Evolutionary conservation across 805 yeast genomes (phyloP), one percentile per base, ranked within the genome.

Genomic region (Candida morakotiae): DNA sequence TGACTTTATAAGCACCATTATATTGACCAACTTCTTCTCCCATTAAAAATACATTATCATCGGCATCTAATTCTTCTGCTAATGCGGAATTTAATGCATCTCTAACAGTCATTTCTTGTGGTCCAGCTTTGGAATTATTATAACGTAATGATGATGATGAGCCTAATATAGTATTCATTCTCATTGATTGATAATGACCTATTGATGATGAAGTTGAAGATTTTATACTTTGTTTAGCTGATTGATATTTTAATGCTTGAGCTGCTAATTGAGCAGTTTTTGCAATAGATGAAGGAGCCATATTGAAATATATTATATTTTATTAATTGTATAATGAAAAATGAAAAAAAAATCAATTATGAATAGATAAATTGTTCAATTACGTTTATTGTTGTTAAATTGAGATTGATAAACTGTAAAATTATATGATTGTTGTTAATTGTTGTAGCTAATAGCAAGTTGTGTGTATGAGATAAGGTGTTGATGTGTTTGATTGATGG

Each of bases 21-120:
- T 93, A 93, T 67, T 91, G 98, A 31, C 96, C 98, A 48, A 93
- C 98, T 69, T 93, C 99, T 73, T 93, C 99, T 67, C 99, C 99
- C 78, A 93, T 85, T 52, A 93, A 66, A 74, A 87, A 93, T 31
- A 93, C 98, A 51, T 78, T 83, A 49, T 87, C 93, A 62, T 93
- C 97, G 51, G 91, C 78, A 71, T 91, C 98, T 73, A 93, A 75
- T 70, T 93, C 99, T 71, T 93, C 99, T 41, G 95, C 95, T 66
- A 93, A 74, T 21, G 96, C 98, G 47, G 81, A 70, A 73, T 93
- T 93, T 52, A 93, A 71, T 32, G 98, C 99, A 54, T 93, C 99
- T 75, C 99, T 84, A 41, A 93, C 97, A 11, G 98, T 87, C 76
- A 91, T 77, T 43, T 70, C 66, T 38, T 71, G 67, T 27, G 79